phyloP scores from a whole-genome alignment of 2,329 filamentous ascomycete species.

The Pseudogymnoascus sp. region DNA sequence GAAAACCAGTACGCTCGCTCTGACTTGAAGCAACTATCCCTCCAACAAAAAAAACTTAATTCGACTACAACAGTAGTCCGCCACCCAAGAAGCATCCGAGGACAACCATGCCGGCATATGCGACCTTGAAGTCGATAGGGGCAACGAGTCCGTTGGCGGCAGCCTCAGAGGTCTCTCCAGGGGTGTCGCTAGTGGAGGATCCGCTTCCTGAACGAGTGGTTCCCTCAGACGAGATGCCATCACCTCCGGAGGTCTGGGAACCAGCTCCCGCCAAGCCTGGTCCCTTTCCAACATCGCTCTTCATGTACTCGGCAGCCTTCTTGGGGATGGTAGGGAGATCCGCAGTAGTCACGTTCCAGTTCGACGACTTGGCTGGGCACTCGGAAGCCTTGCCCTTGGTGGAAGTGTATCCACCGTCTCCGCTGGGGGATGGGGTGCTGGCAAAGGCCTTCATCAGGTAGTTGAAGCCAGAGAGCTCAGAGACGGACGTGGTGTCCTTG shows the following conservation, averaged over 20 bases:
- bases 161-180: not conserved
- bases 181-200: not conserved
- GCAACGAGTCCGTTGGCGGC: not conserved
- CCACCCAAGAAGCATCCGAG: constrained; percentile 4
- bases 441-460: not conserved
- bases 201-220: not conserved
- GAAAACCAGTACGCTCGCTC: not conserved
- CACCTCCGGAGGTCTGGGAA: not conserved
- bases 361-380: not conserved
- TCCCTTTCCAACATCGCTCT: not conserved
- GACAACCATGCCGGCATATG: not conserved
- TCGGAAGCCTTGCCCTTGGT: not conserved
- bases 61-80: not conserved
- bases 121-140: constrained; percentile 2
- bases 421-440: not conserved
- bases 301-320: constrained; percentile 1
- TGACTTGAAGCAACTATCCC: not conserved
- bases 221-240: not conserved
- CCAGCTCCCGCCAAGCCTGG: not conserved
- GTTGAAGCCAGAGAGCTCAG: not conserved
- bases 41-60: not conserved
- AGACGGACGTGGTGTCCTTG: constrained; percentile 55
- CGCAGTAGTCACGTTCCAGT: not conserved
- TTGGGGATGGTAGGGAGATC: not conserved
- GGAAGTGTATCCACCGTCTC: not conserved